Evolutionary conservation across 192 early-diverging fungal species (phyloP).

Genomic region (Backusella parvicylindrica): DNA sequence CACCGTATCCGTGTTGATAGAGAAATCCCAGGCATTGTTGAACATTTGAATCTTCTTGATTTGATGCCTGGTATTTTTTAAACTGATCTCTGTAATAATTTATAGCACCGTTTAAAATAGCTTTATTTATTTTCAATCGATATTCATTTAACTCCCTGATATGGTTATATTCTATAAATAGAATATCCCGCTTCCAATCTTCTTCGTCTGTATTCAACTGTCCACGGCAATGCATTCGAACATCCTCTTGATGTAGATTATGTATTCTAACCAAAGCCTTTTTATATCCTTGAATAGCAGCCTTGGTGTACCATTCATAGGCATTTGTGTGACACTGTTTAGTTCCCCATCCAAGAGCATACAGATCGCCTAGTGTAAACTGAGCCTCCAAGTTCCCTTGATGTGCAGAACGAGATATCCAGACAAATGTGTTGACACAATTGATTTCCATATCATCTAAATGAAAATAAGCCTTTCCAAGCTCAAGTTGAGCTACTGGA

Average conservation of each 20-base stretch:
- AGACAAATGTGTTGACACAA: background rate
- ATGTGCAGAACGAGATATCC: background rate
- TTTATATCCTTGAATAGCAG: background rate
- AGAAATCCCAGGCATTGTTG: background rate
- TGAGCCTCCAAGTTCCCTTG: background rate
- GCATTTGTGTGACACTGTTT: background rate
- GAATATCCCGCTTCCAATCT: rapidly evolving
- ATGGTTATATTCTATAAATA: background rate
- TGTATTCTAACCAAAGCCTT: background rate
- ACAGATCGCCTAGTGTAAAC: background rate
- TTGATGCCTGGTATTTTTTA: background rate
- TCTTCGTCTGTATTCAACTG: background rate
- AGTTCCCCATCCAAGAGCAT: background rate
- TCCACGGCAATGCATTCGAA: background rate
- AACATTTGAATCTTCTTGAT: background rate
- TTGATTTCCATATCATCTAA: background rate
- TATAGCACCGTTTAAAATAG: background rate
- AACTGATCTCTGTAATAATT: background rate
- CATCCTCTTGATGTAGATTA: background rate
- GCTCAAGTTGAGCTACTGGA: background rate
- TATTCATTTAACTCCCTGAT: background rate
- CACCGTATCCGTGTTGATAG: background rate
- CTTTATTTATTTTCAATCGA: background rate
- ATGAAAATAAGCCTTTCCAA: background rate
- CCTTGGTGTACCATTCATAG: background rate